Conservation (phyloP, 148 eudicot species). For the Chenopodium formosanum region DNA sequence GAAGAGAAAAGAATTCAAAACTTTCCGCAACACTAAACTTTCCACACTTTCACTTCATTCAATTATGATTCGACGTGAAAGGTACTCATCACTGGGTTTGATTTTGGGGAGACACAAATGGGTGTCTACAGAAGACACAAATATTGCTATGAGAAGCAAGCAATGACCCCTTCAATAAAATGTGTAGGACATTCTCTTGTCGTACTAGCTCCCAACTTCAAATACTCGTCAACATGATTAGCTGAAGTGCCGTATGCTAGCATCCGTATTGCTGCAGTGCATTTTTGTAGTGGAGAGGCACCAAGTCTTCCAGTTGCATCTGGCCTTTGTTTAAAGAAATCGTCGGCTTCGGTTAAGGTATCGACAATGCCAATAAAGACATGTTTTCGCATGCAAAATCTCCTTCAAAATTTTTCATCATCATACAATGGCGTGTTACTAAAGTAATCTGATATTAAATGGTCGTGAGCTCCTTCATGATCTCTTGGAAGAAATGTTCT, state of each 20-base stretch:
- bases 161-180: neutral
- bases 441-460: neutral
- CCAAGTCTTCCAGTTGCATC: neutral
- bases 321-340: neutral
- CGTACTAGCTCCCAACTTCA: neutral
- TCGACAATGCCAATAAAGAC: neutral
- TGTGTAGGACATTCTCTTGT: neutral
- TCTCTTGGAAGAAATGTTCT: neutral
- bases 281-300: neutral
- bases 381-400: neutral
- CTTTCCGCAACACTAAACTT: too few relatives aligned
- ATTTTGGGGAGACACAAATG: too few relatives aligned
- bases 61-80: too few relatives aligned
- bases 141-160: neutral
- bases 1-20: too few relatives aligned
- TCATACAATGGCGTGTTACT: neutral
- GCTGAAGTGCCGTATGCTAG: neutral
- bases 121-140: too few relatives aligned
- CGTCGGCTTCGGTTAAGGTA: neutral
- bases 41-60: too few relatives aligned
- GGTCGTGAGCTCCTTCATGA: conserved; percentile 6
- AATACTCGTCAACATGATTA: neutral
- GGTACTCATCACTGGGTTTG: too few relatives aligned
- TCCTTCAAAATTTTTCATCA: neutral
- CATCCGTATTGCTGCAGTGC: neutral